These are phyloP conservation scores for Eutrema salsugineum DNA, from an alignment of 441 rosid species.

Conservation along the genomic window DNA sequence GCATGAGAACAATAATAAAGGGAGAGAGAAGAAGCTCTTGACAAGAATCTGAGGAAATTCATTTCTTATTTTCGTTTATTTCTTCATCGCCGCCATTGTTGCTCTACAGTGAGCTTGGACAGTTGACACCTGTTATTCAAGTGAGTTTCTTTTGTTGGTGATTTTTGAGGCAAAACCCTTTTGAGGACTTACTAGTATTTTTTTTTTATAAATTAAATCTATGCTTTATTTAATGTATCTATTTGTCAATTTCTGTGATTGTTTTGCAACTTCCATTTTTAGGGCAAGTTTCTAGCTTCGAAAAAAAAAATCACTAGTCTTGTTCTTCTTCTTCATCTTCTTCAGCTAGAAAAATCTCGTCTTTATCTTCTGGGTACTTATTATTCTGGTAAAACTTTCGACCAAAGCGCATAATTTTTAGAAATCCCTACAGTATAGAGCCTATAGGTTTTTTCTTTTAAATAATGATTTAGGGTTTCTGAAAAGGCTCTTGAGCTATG, in stretches of 20 bases:
- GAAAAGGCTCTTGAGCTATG: slow-evolving; percentile 28
- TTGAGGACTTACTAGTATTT: slow-evolving; percentile 17
- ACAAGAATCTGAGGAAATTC: background rate
- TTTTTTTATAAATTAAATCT: slow-evolving; percentile 1
- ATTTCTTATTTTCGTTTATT: background rate
- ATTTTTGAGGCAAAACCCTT: slow-evolving; percentile 45
- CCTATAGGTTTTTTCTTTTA: slow-evolving; percentile 22
- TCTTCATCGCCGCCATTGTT: slow-evolving; percentile 22
- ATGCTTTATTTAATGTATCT: slow-evolving; percentile 20
- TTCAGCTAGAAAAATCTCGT: slow-evolving; percentile 16
- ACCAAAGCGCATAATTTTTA: slow-evolving; percentile 36
- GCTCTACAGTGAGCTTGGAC: slow-evolving; percentile 48
- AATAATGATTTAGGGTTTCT: slow-evolving; percentile 21
- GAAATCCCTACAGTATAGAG: background rate
- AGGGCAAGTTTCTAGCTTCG: slow-evolving; percentile 41
- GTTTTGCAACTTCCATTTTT: slow-evolving; percentile 37
- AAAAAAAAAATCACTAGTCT: background rate
- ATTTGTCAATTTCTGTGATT: background rate
- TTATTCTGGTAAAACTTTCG: slow-evolving; percentile 19
- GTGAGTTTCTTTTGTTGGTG: slow-evolving; percentile 46
- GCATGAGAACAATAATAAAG: slow-evolving; percentile 2
- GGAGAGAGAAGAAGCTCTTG: background rate
- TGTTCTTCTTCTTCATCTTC: slow-evolving; percentile 28
- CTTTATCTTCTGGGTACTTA: background rate
- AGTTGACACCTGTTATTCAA: slow-evolving; percentile 79